phyloP scores from a whole-genome alignment of 768 basidiomycete species.

The Lactarius indigo region DNA sequence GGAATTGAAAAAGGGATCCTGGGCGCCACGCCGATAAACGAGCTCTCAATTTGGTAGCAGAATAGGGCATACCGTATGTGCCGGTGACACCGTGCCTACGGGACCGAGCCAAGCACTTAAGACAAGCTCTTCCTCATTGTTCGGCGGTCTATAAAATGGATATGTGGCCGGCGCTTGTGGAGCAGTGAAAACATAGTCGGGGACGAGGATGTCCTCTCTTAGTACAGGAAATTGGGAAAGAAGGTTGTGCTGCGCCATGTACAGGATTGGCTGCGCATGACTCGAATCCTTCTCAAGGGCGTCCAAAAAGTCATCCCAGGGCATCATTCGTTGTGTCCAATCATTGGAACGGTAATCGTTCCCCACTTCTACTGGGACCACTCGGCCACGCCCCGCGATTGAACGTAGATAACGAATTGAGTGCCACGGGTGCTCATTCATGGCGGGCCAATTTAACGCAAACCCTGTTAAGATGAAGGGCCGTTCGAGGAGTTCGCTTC shows the following conservation, averaged over 20 bases:
- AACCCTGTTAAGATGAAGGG: conserved; percentile 77
- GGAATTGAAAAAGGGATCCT: conserved; percentile 94
- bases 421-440: conserved; percentile 65
- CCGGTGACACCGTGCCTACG: conserved; percentile 74
- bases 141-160: conserved; percentile 59
- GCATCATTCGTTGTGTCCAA: conserved; percentile 80
- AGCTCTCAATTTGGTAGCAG: conserved; percentile 6
- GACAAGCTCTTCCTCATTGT: conserved; percentile 59
- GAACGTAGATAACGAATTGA: conserved; percentile 64
- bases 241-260: conserved; percentile 91
- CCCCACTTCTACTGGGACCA: conserved; percentile 91
- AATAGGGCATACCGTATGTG: conserved; percentile 69
- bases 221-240: conserved; percentile 80
- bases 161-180: conserved; percentile 42
- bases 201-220: conserved; percentile 69
- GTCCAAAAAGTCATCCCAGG: conserved; percentile 72
- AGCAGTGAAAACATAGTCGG: conserved; percentile 82
- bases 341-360: conserved; percentile 71
- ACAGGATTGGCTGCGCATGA: conserved; percentile 41
- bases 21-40: conserved; percentile 12
- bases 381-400: conserved; percentile 72
- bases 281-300: conserved; percentile 33
- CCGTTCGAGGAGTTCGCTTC: conserved; percentile 29
- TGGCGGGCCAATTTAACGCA: conserved; percentile 74
- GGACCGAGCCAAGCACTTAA: conserved; percentile 86